These are phyloP conservation scores for Amphichorda felina DNA, from an alignment of 2,329 filamentous ascomycete genomes.

Conservation along the genomic window DNA sequence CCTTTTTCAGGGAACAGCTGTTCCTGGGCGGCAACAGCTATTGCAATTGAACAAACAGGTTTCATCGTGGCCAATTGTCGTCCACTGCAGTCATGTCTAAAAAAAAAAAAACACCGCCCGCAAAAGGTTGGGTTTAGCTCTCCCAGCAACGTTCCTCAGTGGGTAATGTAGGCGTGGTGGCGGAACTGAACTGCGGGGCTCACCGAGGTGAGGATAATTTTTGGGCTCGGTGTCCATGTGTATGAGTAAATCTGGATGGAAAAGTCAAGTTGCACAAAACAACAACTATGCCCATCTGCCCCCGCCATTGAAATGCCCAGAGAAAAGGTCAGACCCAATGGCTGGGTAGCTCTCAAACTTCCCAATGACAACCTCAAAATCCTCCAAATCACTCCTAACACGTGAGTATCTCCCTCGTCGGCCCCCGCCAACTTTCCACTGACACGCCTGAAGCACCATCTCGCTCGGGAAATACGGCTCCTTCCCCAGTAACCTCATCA, in stretches of 20 bases:
- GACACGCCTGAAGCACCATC: conserved; percentile 51
- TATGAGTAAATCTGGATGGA: too few species aligned
- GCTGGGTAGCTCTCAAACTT: conserved; percentile 48
- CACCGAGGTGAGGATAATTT: conserved; percentile 15
- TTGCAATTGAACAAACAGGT: too few species aligned
- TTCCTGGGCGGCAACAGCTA: too few species aligned
- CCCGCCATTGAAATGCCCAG: conserved; percentile 12
- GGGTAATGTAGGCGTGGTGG: background rate
- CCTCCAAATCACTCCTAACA: conserved; percentile 47
- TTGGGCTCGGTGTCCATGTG: conserved; percentile 1
- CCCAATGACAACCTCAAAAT: conserved; percentile 46
- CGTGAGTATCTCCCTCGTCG: conserved; percentile 25
- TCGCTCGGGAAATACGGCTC: conserved; percentile 87
- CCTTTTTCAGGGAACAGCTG: too few species aligned
- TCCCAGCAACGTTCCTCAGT: too few species aligned
- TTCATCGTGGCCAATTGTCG: too few species aligned
- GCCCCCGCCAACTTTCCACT: background rate
- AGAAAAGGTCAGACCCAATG: conserved; percentile 34
- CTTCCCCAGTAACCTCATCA: conserved; percentile 79
- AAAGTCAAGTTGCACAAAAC: too few species aligned
- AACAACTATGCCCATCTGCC: background rate
- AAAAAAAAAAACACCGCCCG: too few species aligned
- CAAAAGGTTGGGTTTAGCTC: too few species aligned
- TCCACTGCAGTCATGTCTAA: too few species aligned
- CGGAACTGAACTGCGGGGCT: conserved; percentile 14